Conservation (phyloP, 441 rosid species). For the Populus tomentosa region DNA sequence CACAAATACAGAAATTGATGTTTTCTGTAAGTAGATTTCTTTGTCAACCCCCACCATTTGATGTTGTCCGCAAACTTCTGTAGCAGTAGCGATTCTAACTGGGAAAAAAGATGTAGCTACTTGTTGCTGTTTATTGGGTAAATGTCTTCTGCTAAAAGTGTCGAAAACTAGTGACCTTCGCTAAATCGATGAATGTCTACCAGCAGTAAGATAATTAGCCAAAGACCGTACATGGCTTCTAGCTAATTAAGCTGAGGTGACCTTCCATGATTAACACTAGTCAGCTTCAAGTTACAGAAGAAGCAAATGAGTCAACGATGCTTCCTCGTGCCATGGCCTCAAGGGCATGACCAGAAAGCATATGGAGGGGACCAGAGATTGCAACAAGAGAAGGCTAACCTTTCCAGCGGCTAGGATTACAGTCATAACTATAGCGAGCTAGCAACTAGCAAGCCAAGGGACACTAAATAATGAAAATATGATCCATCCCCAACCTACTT, state of each 20-base stretch:
- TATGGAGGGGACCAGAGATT: constrained; percentile 4
- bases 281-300: neutral
- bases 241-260: neutral
- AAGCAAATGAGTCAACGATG: neutral
- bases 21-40: neutral
- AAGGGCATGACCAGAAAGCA: constrained; percentile 7
- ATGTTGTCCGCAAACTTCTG: neutral
- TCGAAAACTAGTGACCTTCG: neutral
- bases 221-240: neutral
- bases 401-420: neutral
- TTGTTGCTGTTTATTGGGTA: neutral
- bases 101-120: neutral
- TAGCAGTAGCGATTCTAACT: neutral
- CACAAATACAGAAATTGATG: neutral
- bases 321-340: neutral
- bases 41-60: neutral
- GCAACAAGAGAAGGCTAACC: neutral
- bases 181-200: neutral
- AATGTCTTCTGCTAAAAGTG: neutral
- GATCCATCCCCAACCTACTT: neutral
- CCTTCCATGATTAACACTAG: neutral
- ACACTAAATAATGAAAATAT: constrained; percentile 1
- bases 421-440: neutral
- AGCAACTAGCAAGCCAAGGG: constrained; percentile 15
- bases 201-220: neutral